Base-by-base conservation (phyloP, 768 basidiomycete genomes). In the Hemileccinum impolitum region DNA sequence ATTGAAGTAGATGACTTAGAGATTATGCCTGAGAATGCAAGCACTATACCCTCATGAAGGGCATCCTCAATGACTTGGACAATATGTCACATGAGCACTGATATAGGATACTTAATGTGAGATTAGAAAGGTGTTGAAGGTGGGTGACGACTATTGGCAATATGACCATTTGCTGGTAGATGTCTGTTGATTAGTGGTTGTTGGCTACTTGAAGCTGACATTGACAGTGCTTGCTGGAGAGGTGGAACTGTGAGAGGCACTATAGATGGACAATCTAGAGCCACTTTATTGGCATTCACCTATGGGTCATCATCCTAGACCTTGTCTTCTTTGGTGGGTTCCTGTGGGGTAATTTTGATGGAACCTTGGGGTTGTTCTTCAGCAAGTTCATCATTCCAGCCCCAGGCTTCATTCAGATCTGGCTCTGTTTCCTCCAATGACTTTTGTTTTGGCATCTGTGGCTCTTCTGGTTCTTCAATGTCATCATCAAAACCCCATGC, bases 231-330 rank as follows among this genome's bases (percentile, higher is more conserved):
- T 11, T 73, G 67, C 28, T 67, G 54, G 55, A 65, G 53, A 47
- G 70, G 54, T 1, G 64, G 56, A 42, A 67, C 55, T 1, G 30
- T 31, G 12, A 51, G 14, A 15, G 69, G 62, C 13, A 21, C 45
- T 13, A 62, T 64, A 23, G 69, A 56, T 43, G 65, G 60, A 21
- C 65, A 67, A 9, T 45, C 41, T 12, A 70, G 52, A 19, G 64
- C 45, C 3, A 60, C 47, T 19, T 64, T 63, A 6, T 69, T 51
- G 36, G 65, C 56, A 25, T 87, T 82, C 38, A 68, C 76, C 88
- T 87, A 88, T 3, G 85, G 81, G 53, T 87, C 73, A 35, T 87
- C 86, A 39, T 87, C 87, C 77, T 83, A 84, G 14, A 72, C 64
- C 26, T 66, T 70, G 45, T 79, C 77, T 49, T 76, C 78, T 18